These are phyloP conservation scores for Lagenaria siceraria DNA, from an alignment of 306 rosid species.

Conservation along the genomic window DNA sequence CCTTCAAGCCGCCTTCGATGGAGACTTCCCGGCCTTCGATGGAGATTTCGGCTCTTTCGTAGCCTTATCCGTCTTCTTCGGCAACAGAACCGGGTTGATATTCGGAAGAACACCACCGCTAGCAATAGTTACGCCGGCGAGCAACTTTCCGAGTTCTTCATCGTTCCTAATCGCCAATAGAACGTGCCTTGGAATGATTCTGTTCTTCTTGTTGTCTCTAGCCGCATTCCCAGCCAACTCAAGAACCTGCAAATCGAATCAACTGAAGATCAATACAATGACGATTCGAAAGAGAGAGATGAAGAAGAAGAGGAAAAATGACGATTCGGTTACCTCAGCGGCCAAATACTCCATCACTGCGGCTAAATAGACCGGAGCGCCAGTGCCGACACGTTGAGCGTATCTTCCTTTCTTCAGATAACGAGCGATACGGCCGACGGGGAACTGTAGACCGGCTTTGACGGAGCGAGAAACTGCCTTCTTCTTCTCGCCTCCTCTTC, in stretches of 20 bases:
- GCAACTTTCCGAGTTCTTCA: conserved; percentile 29
- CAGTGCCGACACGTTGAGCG: conserved; percentile 5
- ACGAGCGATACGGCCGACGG: conserved; percentile 12
- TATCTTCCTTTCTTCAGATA: conserved; percentile 8
- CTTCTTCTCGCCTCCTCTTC: conserved; percentile 12
- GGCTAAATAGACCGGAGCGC: conserved; percentile 12
- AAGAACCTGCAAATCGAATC: conserved; percentile 6
- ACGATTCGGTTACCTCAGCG: background rate
- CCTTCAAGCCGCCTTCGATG: conserved; percentile 1
- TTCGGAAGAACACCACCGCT: conserved; percentile 33
- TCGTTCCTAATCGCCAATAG: conserved; percentile 30
- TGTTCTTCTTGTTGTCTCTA: conserved; percentile 29
- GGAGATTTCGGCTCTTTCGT: conserved; percentile 3
- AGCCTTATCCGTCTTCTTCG: conserved; percentile 17
- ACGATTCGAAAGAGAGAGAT: background rate
- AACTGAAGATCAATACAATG: background rate
- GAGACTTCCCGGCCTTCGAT: conserved; percentile 12
- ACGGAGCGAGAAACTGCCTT: conserved; percentile 11
- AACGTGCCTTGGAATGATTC: conserved; percentile 27
- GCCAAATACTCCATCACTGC: conserved; percentile 11
- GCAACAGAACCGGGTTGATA: conserved; percentile 25
- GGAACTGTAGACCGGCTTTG: conserved; percentile 11
- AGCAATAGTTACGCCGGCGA: conserved; percentile 24
- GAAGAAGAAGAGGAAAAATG: background rate
- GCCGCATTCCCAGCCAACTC: conserved; percentile 36